phyloP scores from a whole-genome alignment of 108 stramenopile species.

The Schizochytrium sp. region DNA sequence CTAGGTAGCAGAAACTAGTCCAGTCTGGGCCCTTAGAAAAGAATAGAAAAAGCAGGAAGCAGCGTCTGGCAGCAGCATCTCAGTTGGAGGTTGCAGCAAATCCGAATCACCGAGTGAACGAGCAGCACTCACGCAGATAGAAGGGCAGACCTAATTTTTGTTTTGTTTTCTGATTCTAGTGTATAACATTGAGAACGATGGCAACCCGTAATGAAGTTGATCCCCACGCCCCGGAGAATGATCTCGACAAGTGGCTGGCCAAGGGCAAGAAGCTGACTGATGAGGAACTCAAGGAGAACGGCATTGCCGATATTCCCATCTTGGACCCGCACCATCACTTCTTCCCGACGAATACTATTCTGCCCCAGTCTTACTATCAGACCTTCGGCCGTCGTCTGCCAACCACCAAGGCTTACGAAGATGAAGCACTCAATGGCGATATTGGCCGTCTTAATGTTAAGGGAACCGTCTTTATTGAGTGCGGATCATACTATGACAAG shows the following conservation, averaged over 20 bases:
- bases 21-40: too few relatives aligned
- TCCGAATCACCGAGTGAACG: too few relatives aligned
- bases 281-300: neutral
- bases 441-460: slow-evolving; percentile 13
- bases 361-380: neutral
- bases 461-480: slow-evolving; percentile 51
- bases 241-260: slow-evolving; percentile 4
- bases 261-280: slow-evolving; percentile 25
- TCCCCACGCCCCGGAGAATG: slow-evolving; percentile 15
- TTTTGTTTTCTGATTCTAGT: neutral
- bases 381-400: slow-evolving; percentile 27
- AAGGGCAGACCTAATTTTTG: neutral
- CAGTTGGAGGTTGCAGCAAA: too few relatives aligned
- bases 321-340: slow-evolving; percentile 58
- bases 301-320: neutral
- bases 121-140: neutral
- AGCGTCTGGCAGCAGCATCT: too few relatives aligned
- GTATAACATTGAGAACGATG: neutral
- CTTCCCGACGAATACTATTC: neutral
- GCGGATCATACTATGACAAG: slow-evolving; percentile 51
- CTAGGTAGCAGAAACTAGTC: too few relatives aligned
- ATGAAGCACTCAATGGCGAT: neutral
- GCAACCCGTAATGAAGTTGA: slow-evolving; percentile 12
- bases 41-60: too few relatives aligned
- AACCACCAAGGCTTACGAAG: neutral